Base-by-base conservation (phyloP, 2,329 filamentous ascomycete genomes). In the Apiospora phragmitis region DNA sequence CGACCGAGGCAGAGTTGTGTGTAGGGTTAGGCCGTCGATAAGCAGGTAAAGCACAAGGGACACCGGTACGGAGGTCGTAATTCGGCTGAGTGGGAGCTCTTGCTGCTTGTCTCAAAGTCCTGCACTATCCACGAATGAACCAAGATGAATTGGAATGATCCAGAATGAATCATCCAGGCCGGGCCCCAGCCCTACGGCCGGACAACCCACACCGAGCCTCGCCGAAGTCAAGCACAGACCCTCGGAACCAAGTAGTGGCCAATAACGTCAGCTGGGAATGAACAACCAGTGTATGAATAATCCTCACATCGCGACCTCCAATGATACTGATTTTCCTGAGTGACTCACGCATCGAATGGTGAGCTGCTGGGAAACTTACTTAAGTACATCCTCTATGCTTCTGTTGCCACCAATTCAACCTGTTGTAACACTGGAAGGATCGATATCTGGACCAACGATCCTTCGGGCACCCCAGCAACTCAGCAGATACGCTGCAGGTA, bases 91-190 rank as follows among this genome's bases (percentile, higher is more conserved):
- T n/a, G 24, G 16, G 12, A 32, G 49, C 47, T 4, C 12, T 29
- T 3, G 24, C 24, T n/a, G n/a, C 24, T 16, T 51, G 14, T 14
- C 26, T 55, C 49, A 55, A 32, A 29, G 24, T 26, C 26, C 26
- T 55, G 26, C 9, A 16, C 14, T 11, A 8, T 5, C 5, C 5
- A 49, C 26, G 11, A 3, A 35, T 59, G 51, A 21, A 35, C 29
- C 16, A 59, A 18, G n/a, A 62, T 62, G 29, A 62, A 62, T 62
- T 38, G 21, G 55, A 62, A 62, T 62, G 55, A 62, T n/a, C 32
- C 55, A 62, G 55, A 62, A 62, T 62, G 55, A 62, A 38, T 62
- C 55, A 62, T 62, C 55, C 32, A 62, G 55, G 55, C 29, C 32
- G 18, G 55, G 55, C 32, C 55, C 55, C 55, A 62, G 55, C 55